Conservation (phyloP, 345 rosid species). For the Corchorus capsularis region DNA sequence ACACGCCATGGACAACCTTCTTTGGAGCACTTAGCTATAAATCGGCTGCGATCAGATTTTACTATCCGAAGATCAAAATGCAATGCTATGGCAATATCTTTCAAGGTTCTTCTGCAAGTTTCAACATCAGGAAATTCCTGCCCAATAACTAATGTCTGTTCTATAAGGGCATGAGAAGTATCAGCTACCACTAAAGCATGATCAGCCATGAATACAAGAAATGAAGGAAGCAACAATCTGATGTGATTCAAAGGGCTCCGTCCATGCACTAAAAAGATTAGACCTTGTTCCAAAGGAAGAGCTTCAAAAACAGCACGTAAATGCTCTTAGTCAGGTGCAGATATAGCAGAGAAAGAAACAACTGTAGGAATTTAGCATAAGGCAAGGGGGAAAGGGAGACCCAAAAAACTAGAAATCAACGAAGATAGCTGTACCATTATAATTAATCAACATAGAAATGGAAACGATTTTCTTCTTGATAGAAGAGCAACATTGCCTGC, state of each 20-base stretch:
- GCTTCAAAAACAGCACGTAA: slow-evolving; percentile 9
- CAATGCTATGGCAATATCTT: slow-evolving; percentile 91
- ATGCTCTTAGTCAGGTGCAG: neutral
- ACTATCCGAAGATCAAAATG: slow-evolving; percentile 98
- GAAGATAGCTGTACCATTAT: neutral
- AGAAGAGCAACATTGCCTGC: slow-evolving; percentile 15
- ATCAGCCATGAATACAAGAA: slow-evolving; percentile 53
- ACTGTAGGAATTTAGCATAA: too few relatives aligned
- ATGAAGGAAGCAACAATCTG: slow-evolving; percentile 12
- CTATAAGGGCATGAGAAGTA: slow-evolving; percentile 39
- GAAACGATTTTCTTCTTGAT: slow-evolving; percentile 14
- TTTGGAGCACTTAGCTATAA: slow-evolving; percentile 97
- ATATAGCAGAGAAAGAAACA: neutral
- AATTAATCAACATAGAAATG: slow-evolving; percentile 19
- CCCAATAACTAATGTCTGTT: slow-evolving; percentile 65
- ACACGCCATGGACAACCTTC: slow-evolving; percentile 99
- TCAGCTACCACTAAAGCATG: slow-evolving; percentile 51
- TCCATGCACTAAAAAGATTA: slow-evolving; percentile 13
- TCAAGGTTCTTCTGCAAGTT: slow-evolving; percentile 91
- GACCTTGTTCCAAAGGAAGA: slow-evolving; percentile 1
- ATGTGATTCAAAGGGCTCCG: slow-evolving; percentile 17
- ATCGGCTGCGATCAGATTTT: slow-evolving; percentile 96
- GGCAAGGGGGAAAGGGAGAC: neutral
- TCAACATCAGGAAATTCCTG: slow-evolving; percentile 97
- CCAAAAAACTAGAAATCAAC: neutral